Conservation (phyloP, 2,329 filamentous ascomycete species). For the Neonectria ditissima region DNA sequence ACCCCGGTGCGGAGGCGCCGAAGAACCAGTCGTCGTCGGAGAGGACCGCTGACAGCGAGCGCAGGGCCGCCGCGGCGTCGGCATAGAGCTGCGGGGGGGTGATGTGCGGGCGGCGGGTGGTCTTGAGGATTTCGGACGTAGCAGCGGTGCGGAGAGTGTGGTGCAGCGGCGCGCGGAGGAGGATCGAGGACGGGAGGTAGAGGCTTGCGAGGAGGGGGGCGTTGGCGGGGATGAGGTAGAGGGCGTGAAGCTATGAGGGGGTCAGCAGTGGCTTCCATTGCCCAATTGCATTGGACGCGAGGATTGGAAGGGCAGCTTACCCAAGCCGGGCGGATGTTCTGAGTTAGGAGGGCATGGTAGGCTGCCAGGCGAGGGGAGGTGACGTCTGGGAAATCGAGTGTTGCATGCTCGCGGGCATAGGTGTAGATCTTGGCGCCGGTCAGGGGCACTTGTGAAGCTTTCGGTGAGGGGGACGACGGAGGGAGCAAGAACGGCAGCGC, state of each 20-base stretch:
- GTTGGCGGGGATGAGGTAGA: slow-evolving; percentile 82
- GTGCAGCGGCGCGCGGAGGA: slow-evolving; percentile 73
- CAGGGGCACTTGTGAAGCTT: slow-evolving; percentile 67
- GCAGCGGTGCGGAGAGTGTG: slow-evolving; percentile 80
- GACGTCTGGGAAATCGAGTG: slow-evolving; percentile 58
- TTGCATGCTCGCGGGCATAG: slow-evolving; percentile 68
- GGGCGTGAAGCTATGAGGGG: slow-evolving; percentile 73
- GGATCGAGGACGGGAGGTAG: slow-evolving; percentile 75
- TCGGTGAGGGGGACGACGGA: slow-evolving; percentile 44
- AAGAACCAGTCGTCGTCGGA: slow-evolving; percentile 62
- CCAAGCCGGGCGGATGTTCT: slow-evolving; percentile 87
- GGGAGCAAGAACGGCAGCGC: slow-evolving; percentile 89
- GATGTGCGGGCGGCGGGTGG: slow-evolving; percentile 56
- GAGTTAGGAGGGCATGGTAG: slow-evolving; percentile 82
- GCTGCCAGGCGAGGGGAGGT: slow-evolving; percentile 73
- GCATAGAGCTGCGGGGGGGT: slow-evolving; percentile 54
- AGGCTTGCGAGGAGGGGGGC: slow-evolving; percentile 74
- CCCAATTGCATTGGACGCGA: neutral
- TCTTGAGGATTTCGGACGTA: slow-evolving; percentile 77
- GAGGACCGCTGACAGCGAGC: slow-evolving; percentile 59
- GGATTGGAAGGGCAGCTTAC: slow-evolving; percentile 56
- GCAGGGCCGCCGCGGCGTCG: slow-evolving; percentile 59
- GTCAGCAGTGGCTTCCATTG: slow-evolving; percentile 19
- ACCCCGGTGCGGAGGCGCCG: slow-evolving; percentile 64
- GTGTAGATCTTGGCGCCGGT: slow-evolving; percentile 70